Conservation (phyloP, 805 yeast species). For the Ogataea glucozyma region DNA sequence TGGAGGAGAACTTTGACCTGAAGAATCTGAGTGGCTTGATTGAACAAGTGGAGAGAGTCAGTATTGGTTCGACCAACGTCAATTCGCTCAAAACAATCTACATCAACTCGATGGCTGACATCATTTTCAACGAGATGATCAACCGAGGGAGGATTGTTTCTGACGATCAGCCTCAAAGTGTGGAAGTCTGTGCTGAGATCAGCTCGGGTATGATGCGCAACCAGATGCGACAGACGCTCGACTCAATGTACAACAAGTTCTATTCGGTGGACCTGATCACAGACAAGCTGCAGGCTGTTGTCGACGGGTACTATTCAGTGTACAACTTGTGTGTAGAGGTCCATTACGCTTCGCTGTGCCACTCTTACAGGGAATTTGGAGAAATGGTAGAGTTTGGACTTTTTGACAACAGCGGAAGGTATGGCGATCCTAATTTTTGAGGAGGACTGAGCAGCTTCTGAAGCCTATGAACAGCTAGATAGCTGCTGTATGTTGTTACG, state of each 20-base stretch:
- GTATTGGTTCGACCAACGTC: slow-evolving; percentile 18
- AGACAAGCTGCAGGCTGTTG: slow-evolving; percentile 12
- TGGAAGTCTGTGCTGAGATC: slow-evolving; percentile 4
- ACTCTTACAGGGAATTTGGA: slow-evolving; percentile 14
- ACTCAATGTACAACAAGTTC: slow-evolving; percentile 16
- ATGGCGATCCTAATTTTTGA: neutral
- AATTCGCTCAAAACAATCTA: slow-evolving; percentile 23
- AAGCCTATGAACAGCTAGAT: too few species aligned
- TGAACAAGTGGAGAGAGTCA: slow-evolving; percentile 22
- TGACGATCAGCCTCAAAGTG: slow-evolving; percentile 1
- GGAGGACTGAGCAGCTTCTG: neutral
- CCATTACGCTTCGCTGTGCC: slow-evolving; percentile 12
- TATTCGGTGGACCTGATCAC: slow-evolving; percentile 13
- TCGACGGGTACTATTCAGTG: slow-evolving; percentile 17
- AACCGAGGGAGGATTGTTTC: slow-evolving; percentile 6
- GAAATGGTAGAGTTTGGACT: slow-evolving; percentile 15
- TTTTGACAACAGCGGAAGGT: neutral
- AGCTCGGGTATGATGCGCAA: slow-evolving; percentile 4
- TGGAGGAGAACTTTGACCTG: slow-evolving; percentile 21
- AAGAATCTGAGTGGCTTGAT: slow-evolving; percentile 19
- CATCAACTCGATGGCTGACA: slow-evolving; percentile 15
- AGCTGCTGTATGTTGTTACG: neutral
- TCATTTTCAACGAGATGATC: slow-evolving; percentile 13
- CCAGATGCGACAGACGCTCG: slow-evolving; percentile 8
- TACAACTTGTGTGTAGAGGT: slow-evolving; percentile 21